phyloP scores from a whole-genome alignment of 192 early-diverging fungal species.

The Backusella macrospora region DNA sequence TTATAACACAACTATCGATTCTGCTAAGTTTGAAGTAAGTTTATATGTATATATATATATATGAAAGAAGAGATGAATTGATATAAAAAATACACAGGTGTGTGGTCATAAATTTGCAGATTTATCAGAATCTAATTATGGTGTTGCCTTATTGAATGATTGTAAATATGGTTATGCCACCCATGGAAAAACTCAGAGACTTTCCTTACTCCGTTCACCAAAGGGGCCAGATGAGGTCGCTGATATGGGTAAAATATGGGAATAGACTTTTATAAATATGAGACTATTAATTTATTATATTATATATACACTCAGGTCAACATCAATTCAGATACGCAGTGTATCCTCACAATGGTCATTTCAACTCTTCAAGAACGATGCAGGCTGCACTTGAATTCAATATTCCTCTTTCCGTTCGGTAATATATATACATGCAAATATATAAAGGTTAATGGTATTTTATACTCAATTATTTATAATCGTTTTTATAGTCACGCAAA shows the following conservation, averaged over 20 bases:
- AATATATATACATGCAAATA: neutral
- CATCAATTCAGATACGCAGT: slow-evolving; percentile 91
- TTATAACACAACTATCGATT: slow-evolving; percentile 90
- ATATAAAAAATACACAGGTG: slow-evolving; percentile 55
- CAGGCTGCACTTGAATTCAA: slow-evolving; percentile 91
- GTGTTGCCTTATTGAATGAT: slow-evolving; percentile 93
- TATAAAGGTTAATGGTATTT: neutral
- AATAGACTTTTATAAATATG: neutral
- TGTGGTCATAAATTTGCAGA: slow-evolving; percentile 98
- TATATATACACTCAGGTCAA: slow-evolving; percentile 57
- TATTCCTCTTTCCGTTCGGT: slow-evolving; percentile 68
- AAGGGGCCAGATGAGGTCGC: slow-evolving; percentile 76
- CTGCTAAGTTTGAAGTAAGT: slow-evolving; percentile 97
- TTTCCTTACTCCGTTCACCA: slow-evolving; percentile 86
- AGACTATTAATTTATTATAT: neutral
- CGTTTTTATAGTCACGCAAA: slow-evolving; percentile 13
- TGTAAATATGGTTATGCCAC: slow-evolving; percentile 96
- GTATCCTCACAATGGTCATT: slow-evolving; percentile 83
- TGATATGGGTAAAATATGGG: slow-evolving; percentile 58
- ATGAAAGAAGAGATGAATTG: neutral
- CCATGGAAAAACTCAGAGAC: slow-evolving; percentile 77
- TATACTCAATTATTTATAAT: neutral
- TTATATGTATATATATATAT: slow-evolving; percentile 62
- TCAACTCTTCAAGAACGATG: slow-evolving; percentile 83
- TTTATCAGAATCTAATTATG: slow-evolving; percentile 92